phyloP scores from a whole-genome alignment of 345 rosid genomes.

The Pugionium cornutum region DNA sequence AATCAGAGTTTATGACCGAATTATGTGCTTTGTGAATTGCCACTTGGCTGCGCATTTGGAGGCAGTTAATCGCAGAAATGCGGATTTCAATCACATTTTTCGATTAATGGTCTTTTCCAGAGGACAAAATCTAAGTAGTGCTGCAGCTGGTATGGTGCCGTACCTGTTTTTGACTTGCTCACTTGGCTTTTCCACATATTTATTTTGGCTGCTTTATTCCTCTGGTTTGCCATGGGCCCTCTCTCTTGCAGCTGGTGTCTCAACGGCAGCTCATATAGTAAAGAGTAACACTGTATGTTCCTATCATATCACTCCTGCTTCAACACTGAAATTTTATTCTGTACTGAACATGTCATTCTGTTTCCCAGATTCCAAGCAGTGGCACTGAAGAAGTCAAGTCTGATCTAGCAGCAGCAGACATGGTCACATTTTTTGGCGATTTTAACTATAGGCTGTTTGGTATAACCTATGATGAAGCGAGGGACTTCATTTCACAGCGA shows the following conservation, averaged over 20 bases:
- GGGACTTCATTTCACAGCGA: slow-evolving; percentile 95
- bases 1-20: slow-evolving; percentile 76
- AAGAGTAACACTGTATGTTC: slow-evolving; percentile 68
- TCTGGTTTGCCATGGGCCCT: slow-evolving; percentile 81
- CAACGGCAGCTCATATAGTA: slow-evolving; percentile 57
- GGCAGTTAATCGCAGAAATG: slow-evolving; percentile 73
- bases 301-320: slow-evolving; percentile 10
- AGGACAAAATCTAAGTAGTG: slow-evolving; percentile 46
- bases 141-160: slow-evolving; percentile 89
- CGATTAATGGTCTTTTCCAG: slow-evolving; percentile 61
- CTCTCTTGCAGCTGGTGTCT: slow-evolving; percentile 86
- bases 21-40: not conserved
- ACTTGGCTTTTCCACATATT: slow-evolving; percentile 80
- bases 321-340: not conserved
- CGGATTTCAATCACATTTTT: slow-evolving; percentile 78
- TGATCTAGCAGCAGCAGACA: slow-evolving; percentile 90
- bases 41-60: slow-evolving; percentile 45
- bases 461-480: slow-evolving; percentile 93
- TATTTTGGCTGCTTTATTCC: slow-evolving; percentile 86
- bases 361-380: slow-evolving; percentile 31
- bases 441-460: slow-evolving; percentile 49
- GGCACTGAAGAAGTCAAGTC: slow-evolving; percentile 62
- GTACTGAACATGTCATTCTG: slow-evolving; percentile 32
- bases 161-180: slow-evolving; percentile 82
- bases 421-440: slow-evolving; percentile 79